phyloP scores from a whole-genome alignment of 1,284 basidiomycete genomes.

The Trametes polyzona region DNA sequence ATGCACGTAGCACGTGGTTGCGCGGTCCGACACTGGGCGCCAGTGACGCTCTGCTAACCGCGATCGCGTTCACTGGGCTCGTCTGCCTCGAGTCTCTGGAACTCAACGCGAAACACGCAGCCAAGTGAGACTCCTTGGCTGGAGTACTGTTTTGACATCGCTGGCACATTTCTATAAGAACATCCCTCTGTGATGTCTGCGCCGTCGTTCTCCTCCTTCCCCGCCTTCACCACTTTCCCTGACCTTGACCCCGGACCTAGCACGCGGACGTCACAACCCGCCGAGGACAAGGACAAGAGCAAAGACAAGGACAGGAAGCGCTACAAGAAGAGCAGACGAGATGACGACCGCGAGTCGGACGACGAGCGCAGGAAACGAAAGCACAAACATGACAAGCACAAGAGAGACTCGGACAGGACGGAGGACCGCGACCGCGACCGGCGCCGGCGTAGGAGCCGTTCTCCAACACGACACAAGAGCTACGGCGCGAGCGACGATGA shows the following conservation, averaged over 20 bases:
- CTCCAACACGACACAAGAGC: slow-evolving; percentile 9
- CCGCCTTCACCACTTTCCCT: slow-evolving; percentile 70
- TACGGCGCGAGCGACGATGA: slow-evolving; percentile 37
- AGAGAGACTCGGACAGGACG: slow-evolving; percentile 22
- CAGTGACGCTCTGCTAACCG: not conserved
- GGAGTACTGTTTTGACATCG: no score
- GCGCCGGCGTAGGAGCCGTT: slow-evolving; percentile 6
- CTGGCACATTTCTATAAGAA: no score
- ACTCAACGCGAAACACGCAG: no score
- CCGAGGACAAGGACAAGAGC: slow-evolving; percentile 27
- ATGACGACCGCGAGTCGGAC: slow-evolving; percentile 4
- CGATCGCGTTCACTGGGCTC: not conserved
- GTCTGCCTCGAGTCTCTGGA: not conserved
- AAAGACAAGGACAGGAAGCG: slow-evolving; percentile 32
- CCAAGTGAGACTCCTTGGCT: no score
- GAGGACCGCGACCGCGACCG: slow-evolving; percentile 3
- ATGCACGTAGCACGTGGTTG: slow-evolving; percentile 10
- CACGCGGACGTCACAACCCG: slow-evolving; percentile 18
- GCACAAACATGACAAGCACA: slow-evolving; percentile 19
- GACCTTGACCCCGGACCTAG: slow-evolving; percentile 50
- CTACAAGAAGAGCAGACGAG: slow-evolving; percentile 24
- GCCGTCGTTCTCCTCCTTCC: slow-evolving; percentile 61
- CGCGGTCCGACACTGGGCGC: not conserved
- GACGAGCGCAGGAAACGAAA: slow-evolving; percentile 18
- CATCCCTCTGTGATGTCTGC: slow-evolving; percentile 47